Conservation (phyloP, 2,329 filamentous ascomycete species). For the Colletotrichum endophyticum region DNA sequence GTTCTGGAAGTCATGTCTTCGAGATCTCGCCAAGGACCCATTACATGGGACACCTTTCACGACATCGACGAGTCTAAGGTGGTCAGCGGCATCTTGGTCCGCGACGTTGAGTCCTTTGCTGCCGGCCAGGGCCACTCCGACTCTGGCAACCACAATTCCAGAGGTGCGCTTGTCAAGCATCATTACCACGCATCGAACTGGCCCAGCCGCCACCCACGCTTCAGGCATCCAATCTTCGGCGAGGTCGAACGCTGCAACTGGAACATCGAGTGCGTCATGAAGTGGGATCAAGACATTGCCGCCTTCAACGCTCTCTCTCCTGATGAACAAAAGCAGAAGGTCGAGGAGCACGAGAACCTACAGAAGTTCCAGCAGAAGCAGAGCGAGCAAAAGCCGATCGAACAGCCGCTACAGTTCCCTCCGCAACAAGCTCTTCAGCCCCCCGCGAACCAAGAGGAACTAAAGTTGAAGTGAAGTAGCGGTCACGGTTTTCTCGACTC, state of each 20-base stretch:
- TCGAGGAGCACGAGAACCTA: constrained; percentile 38
- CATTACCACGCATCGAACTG: constrained; percentile 78
- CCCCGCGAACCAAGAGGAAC: not conserved
- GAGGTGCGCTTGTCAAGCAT: constrained; percentile 72
- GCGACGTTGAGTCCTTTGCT: constrained; percentile 75
- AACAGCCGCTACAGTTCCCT: not conserved
- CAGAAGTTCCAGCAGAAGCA: constrained; percentile 24
- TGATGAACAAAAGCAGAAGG: constrained; percentile 61
- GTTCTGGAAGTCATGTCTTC: constrained; percentile 67
- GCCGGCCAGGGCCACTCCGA: constrained; percentile 77
- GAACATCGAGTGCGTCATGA: constrained; percentile 65
- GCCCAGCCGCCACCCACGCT: constrained; percentile 70
- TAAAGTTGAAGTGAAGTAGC: not conserved
- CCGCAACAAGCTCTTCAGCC: not conserved
- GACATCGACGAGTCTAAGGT: constrained; percentile 69
- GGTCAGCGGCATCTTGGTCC: constrained; percentile 67
- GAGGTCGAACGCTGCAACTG: constrained; percentile 76
- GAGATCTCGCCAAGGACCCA: constrained; percentile 26
- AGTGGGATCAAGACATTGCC: constrained; percentile 70
- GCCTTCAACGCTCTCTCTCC: constrained; percentile 62
- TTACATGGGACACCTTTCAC: constrained; percentile 71
- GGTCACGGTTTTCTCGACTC: not conserved
- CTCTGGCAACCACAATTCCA: constrained; percentile 71
- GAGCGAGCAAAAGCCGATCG: constrained; percentile 29
- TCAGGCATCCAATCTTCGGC: constrained; percentile 71